Evolutionary conservation across 192 early-diverging fungal species (phyloP), one percentile per base, ranked within the genome.

Genomic region (Backusella tarrabulga): DNA sequence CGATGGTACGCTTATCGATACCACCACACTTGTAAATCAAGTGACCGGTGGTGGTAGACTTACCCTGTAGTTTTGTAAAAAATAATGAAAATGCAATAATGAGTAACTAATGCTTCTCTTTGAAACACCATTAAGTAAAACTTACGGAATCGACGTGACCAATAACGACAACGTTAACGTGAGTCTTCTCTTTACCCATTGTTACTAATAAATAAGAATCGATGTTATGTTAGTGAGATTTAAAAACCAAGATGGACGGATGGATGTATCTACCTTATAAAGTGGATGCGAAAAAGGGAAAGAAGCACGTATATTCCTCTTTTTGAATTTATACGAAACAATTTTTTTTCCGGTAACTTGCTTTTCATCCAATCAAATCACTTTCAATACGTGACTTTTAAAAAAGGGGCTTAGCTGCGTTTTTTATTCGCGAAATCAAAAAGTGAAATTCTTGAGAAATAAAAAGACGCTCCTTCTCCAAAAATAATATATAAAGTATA

Each of bases 1-100:
- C 96, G 74, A 99, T 99, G 91, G 95, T 96, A 97, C 96, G 96
- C 93, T 98, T 95, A 88, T 96, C 94, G 87, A 99, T 98, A 96
- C 96, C 97, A 91, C 97, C 98, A 92, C 95, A 95, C 91, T 98
- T 96, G 94, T 97, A 98, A 90, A 99, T 95, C 89, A 99, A 92
- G 89, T 97, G 98, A 88, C 98, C 98, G 80, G 97, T 98, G 88
- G 97, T 98, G 92, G 98, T 99, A 85, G 97, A 99, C 93, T 99
- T 99, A 90, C 98, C 97, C 75, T 76, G 42, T 56, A n/a, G 21
- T 56, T 56, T n/a, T 56, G n/a, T 54, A 15, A 21, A 19, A 56
- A 6, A 56, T 56, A 26, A 56, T 21, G n/a, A 21, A 56, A 44
- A 44, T 44, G 15, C 0, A 11, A 23, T 9, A 56, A 56, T 56